Evolutionary conservation across 768 basidiomycete genomes (phyloP), one percentile per base, ranked within the genome.

Genomic region (Termitomyces sp.): DNA sequence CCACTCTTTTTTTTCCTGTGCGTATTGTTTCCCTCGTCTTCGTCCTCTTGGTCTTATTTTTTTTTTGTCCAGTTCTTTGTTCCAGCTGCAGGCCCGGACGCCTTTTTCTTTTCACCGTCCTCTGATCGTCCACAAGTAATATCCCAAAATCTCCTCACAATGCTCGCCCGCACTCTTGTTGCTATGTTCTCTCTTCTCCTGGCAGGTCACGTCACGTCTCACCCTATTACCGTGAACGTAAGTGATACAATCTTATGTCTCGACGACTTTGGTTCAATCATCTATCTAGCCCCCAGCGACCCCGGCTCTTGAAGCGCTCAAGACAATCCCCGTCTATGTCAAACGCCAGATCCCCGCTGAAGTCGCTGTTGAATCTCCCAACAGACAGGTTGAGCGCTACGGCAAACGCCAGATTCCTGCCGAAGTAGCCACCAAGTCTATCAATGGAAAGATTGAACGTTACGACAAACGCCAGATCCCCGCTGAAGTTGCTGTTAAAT

Each of bases 101-200:
- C 65, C 61, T 55, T 61, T 61, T 57, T 50, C 53, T 64, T 59
- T 55, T 54, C 52, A 27, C 29, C 51, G 27, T 53, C 49, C 35
- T 46, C 29, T 42, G 32, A 53, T 17, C 21, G 19, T 59, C 48
- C 58, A 52, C 49, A 54, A 54, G 53, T 58, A 58, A 49, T 34
- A 37, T 37, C 35, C 25, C 7, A n/a, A 11, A 17, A 37, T 42
- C 64, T 60, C 63, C 42, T 61, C 62, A 72, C 63, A 69, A 85
- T 86, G 84, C 73, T 82, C 66, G 60, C 70, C 56, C 66, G 73
- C 62, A 66, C 72, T 63, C 59, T 78, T 63, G 54, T 78, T 53
- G 65, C 77, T 50, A 60, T 76, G 54, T 59, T 80, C 56, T 65
- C 77, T 51, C 69, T 77, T 55, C 60, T 76, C 60, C 67, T 81